Conservation (phyloP, 1,139 yeast species). For the Zygosaccharomyces pseudobailii region DNA sequence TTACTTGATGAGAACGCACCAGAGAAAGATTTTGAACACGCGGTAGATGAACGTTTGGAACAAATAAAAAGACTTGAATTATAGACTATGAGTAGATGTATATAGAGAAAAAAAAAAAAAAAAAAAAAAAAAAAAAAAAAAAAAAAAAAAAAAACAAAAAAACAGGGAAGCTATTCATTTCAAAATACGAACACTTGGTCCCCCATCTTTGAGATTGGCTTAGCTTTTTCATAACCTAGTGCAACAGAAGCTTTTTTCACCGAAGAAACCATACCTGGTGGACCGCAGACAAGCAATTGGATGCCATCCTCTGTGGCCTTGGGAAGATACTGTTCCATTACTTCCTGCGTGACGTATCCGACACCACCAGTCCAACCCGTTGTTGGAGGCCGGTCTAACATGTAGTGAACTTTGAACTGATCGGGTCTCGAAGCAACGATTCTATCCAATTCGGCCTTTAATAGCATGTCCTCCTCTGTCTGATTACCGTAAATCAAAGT, state of each 20-base stretch:
- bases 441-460: conserved; percentile 73
- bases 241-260: conserved; percentile 75
- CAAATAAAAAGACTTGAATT: conserved; percentile 30
- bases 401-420: conserved; percentile 62
- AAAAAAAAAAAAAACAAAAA: no score
- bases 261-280: conserved; percentile 81
- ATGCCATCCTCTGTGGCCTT: conserved; percentile 39
- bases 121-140: conserved; percentile 29
- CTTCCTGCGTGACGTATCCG: conserved; percentile 79
- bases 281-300: conserved; percentile 88
- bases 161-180: conserved; percentile 27
- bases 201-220: conserved; percentile 84
- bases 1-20: conserved; percentile 45
- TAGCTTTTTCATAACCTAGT: conserved; percentile 82
- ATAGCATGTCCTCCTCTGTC: conserved; percentile 69
- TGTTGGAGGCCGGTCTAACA: conserved; percentile 60
- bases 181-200: conserved; percentile 90
- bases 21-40: conserved; percentile 24
- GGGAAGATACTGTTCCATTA: conserved; percentile 64
- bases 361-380: conserved; percentile 69
- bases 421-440: conserved; percentile 62
- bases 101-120: conserved; percentile 1
- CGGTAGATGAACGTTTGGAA: conserved; percentile 33
- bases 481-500: conserved; percentile 67
- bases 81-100: conserved; percentile 11